Conservation (phyloP, 352 stramenopile genomes). For the Phytophthora foliorum region DNA sequence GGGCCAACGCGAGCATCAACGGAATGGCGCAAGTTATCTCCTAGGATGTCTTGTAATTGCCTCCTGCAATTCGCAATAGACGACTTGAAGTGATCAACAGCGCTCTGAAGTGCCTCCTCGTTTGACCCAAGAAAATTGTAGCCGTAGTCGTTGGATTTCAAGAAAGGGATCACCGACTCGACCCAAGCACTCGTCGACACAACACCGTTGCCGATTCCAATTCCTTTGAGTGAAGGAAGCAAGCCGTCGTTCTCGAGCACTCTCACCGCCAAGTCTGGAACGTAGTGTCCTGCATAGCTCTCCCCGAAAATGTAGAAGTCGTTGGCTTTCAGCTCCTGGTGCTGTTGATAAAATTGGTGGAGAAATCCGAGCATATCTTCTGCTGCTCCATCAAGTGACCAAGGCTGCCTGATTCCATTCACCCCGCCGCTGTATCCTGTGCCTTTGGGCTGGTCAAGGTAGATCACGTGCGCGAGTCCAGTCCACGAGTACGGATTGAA, state of each 20-base stretch:
- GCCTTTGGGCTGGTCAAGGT: constrained; percentile 95
- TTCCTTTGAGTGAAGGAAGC: constrained; percentile 67
- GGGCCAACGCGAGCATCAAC: neutral
- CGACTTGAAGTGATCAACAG: constrained; percentile 28
- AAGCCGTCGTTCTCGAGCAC: constrained; percentile 63
- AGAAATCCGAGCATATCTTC: constrained; percentile 64
- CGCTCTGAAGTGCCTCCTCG: constrained; percentile 7
- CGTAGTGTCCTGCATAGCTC: constrained; percentile 96
- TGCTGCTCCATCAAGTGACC: constrained; percentile 61
- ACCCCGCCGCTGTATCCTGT: constrained; percentile 68
- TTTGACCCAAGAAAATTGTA: constrained; percentile 46
- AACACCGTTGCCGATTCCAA: constrained; percentile 88
- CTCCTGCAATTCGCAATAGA: constrained; percentile 25
- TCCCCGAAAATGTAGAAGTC: constrained; percentile 96
- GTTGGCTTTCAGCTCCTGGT: constrained; percentile 48
- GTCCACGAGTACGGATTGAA: constrained; percentile 97
- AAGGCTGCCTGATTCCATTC: constrained; percentile 28
- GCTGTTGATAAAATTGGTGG: constrained; percentile 57
- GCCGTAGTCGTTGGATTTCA: constrained; percentile 49
- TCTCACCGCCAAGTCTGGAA: constrained; percentile 89
- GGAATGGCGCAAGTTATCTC: constrained; percentile 9
- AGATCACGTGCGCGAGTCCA: constrained; percentile 95
- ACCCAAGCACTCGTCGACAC: constrained; percentile 63
- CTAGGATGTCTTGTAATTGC: neutral
- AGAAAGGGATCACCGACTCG: constrained; percentile 65